Conservation (phyloP, 306 rosid species). For the Lotus japonicus region DNA sequence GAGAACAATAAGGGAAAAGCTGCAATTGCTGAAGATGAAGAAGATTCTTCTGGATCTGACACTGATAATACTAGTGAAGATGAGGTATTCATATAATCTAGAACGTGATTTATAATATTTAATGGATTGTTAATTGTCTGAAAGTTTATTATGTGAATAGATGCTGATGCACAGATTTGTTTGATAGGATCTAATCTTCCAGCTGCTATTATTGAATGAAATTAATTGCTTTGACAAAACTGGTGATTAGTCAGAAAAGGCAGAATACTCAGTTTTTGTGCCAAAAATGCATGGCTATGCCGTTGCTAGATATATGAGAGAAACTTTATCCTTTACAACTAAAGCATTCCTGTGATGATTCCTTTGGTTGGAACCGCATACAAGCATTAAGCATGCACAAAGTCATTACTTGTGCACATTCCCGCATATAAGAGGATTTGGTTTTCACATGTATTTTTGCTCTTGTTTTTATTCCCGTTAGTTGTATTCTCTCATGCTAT, state of each 20-base stretch:
- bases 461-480: not conserved
- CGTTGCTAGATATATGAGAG: not conserved
- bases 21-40: conserved; percentile 18
- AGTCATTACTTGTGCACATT: not conserved
- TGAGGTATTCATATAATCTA: conserved; percentile 4
- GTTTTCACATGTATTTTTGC: not conserved
- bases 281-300: too few relatives aligned
- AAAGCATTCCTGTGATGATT: not conserved
- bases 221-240: not conserved
- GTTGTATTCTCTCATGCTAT: not conserved
- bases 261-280: too few relatives aligned
- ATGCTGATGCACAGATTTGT: not conserved
- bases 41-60: conserved; percentile 22
- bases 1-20: conserved; percentile 18
- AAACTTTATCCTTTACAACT: not conserved
- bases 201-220: not conserved
- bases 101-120: conserved; percentile 1
- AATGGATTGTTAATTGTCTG: not conserved
- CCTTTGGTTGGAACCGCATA: not conserved
- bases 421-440: not conserved
- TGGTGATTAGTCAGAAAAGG: not conserved
- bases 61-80: conserved; percentile 41
- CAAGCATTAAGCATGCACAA: not conserved
- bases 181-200: not conserved
- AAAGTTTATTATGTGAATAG: not conserved